Evolutionary conservation across 768 basidiomycete species (phyloP), one percentile per base, ranked within the genome.

Genomic region (Podaxis sp.): DNA sequence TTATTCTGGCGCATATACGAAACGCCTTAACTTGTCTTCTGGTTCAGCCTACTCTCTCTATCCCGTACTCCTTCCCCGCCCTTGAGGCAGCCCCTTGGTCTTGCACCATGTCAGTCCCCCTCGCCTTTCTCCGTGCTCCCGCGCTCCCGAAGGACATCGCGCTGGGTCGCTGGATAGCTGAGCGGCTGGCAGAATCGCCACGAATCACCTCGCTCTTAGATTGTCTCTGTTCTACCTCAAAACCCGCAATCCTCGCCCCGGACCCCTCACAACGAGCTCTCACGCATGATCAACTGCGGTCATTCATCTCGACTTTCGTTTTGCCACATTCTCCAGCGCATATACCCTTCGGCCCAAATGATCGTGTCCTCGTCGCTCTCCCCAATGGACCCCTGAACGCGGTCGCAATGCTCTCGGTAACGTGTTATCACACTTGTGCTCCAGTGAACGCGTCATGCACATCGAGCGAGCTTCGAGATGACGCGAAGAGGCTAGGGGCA

Each of bases 401-500:
- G 0, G 67, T 81, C 9, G 80, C 80, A 2, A 68, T 82, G n/a
- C 73, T 81, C 50, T 73, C 80, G 1, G 63, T 82, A 13, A 72
- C 76, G 11, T 67, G 63, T 55, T 81, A 81, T 64, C 78, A 81
- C 69, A 78, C 80, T 19, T 79, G 78, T 57, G 80, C 79, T 4
- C 81, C 80, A 1, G 76, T 82, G 37, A 82, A 82, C 66, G 74
- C 79, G 9, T 77, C 73, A 50, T 81, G 79, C 58, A 82, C 81
- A 2, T 67, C 77, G 3, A 68, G 74, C 9, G 81, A 82, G 67
- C 71, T 82, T 29, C 67, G 67, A 55, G 79, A 81, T 29, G 81
- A 82, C 63, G 79, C 76, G 4, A 61, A 64, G 19, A 68, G 79
- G 15, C 67, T 82, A 6, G 67, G 74, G 3, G 78, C 74, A 4